Percentiles rank a stretch among this genome's conserved stretches.
These are phyloP conservation scores for Hygrophorus pudorinus DNA, from an alignment of 768 basidiomycete genomes.

Conservation along the genomic window DNA sequence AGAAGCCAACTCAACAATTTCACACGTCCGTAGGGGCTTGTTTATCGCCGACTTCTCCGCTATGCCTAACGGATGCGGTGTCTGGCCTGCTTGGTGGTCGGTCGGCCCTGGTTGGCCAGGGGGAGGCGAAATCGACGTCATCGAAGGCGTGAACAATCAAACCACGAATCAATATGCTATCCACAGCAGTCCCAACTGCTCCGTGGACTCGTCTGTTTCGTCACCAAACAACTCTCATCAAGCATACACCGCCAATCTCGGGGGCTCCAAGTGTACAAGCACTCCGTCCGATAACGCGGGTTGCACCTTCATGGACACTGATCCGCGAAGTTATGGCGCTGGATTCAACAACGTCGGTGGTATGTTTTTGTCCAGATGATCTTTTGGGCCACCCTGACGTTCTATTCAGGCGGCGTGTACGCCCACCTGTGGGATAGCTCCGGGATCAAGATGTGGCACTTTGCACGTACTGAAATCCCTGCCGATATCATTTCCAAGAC, in stretches of 20 bases:
- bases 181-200: slow-evolving; percentile 42
- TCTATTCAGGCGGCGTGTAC: slow-evolving; percentile 30
- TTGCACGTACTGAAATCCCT: slow-evolving; percentile 42
- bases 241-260: slow-evolving; percentile 17
- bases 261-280: slow-evolving; percentile 30
- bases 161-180: slow-evolving; percentile 53
- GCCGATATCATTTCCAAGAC: slow-evolving; percentile 33
- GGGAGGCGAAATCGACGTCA: slow-evolving; percentile 40
- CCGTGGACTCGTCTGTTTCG: slow-evolving; percentile 7
- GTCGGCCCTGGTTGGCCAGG: slow-evolving; percentile 43
- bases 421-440: slow-evolving; percentile 42
- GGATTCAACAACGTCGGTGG: slow-evolving; percentile 35
- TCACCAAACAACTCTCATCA: neutral
- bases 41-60: slow-evolving; percentile 65
- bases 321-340: slow-evolving; percentile 29
- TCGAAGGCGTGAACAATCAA: slow-evolving; percentile 63
- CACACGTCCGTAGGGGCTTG: slow-evolving; percentile 31
- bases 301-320: slow-evolving; percentile 37
- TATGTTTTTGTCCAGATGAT: too few relatives aligned
- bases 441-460: slow-evolving; percentile 50
- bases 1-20: too few relatives aligned
- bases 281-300: slow-evolving; percentile 31
- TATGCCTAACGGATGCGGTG: slow-evolving; percentile 65
- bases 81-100: slow-evolving; percentile 50
- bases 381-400: too few relatives aligned